phyloP scores from a whole-genome alignment of 768 basidiomycete species.

The Leucocoprinus leucothites region DNA sequence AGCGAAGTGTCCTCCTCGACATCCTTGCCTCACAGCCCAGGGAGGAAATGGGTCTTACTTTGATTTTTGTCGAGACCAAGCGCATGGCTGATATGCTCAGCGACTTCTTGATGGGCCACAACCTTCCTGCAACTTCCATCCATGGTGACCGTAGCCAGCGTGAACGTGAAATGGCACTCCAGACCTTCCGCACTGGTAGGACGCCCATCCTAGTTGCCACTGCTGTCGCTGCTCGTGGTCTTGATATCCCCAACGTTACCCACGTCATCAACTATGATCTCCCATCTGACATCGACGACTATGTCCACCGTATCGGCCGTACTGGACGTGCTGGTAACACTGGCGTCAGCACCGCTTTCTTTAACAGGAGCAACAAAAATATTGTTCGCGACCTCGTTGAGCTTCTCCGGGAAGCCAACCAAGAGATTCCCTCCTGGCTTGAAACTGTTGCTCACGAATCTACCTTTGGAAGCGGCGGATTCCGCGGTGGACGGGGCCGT shows the following conservation, averaged over 20 bases:
- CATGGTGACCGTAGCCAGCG: slow-evolving; percentile 98
- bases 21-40: slow-evolving; percentile 78
- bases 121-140: slow-evolving; percentile 91
- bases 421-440: slow-evolving; percentile 90
- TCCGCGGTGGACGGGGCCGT: slow-evolving; percentile 53
- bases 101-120: slow-evolving; percentile 85
- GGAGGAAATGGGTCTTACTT: slow-evolving; percentile 69
- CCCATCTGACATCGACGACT: slow-evolving; percentile 97
- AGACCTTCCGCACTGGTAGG: slow-evolving; percentile 92
- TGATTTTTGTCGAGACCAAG: slow-evolving; percentile 99
- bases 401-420: slow-evolving; percentile 92
- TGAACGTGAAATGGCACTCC: slow-evolving; percentile 93
- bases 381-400: slow-evolving; percentile 92
- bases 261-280: slow-evolving; percentile 99
- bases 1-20: slow-evolving; percentile 94
- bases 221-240: slow-evolving; percentile 96
- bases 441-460: slow-evolving; percentile 82
- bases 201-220: slow-evolving; percentile 98
- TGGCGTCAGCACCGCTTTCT: slow-evolving; percentile 94
- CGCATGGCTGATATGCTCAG: slow-evolving; percentile 99
- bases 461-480: slow-evolving; percentile 61
- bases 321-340: slow-evolving; percentile 99
- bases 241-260: slow-evolving; percentile 99
- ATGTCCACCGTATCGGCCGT: slow-evolving; percentile 97
- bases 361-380: slow-evolving; percentile 89